Percentiles rank a stretch among this genome's conserved stretches.
Conservation (phyloP, 371 early-diverging fungal species). For the Circinella minor region DNA sequence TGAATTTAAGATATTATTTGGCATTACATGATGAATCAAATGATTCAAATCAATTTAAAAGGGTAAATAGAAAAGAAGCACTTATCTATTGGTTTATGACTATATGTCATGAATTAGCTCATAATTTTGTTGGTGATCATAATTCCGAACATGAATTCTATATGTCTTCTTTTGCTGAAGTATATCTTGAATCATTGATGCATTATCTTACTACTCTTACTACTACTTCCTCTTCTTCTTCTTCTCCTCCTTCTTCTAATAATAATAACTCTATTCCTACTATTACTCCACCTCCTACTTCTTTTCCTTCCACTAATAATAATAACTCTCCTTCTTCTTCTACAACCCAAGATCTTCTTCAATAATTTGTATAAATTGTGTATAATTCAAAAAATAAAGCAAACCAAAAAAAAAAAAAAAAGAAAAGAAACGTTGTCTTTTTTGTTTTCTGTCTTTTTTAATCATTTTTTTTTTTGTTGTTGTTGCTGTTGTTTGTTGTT, state of each 20-base stretch:
- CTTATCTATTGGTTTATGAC: conserved; percentile 89
- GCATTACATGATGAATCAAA: conserved; percentile 66
- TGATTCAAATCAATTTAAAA: conserved; percentile 18
- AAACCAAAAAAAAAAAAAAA: neutral
- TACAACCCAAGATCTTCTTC: too few relatives aligned
- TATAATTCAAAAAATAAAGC: too few relatives aligned
- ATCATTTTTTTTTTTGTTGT: too few relatives aligned
- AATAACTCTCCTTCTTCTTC: neutral
- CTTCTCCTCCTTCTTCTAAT: neutral
- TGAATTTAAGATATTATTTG: conserved; percentile 83
- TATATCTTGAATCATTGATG: conserved; percentile 65
- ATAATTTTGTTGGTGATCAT: conserved; percentile 74
- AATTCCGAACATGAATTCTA: conserved; percentile 71
- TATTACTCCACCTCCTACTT: neutral
- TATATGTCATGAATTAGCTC: conserved; percentile 89
- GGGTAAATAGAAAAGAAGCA: conserved; percentile 51
- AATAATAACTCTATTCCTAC: too few relatives aligned
- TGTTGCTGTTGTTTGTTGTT: neutral
- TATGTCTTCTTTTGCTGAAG: conserved; percentile 78
- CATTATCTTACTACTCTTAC: conserved; percentile 11
- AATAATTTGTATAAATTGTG: too few relatives aligned
- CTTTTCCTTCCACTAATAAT: neutral
- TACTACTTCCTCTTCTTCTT: neutral
- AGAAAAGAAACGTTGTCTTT: neutral
- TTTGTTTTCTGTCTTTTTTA: too few relatives aligned